phyloP scores from a whole-genome alignment of 345 rosid genomes.

The Lepidium sativum region DNA sequence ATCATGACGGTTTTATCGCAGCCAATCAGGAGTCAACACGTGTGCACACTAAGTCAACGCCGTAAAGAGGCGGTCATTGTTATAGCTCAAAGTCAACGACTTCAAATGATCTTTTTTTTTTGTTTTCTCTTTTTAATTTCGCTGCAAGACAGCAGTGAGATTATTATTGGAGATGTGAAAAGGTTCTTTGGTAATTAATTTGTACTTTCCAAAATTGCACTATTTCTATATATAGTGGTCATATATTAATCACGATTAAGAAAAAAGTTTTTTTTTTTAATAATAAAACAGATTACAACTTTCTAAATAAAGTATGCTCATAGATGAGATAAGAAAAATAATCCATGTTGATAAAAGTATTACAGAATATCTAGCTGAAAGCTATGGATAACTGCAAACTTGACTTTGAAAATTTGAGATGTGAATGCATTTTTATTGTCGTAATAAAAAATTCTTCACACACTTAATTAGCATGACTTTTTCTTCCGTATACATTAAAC shows the following conservation, averaged over 20 bases:
- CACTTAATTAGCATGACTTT: not conserved
- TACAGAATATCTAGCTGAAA: slow-evolving; percentile 5
- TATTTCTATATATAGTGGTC: not conserved
- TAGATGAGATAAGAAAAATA: not conserved
- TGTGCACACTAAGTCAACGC: slow-evolving; percentile 2
- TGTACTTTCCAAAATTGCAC: not conserved
- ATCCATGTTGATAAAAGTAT: not conserved
- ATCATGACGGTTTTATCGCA: not conserved
- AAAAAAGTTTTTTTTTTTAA: not conserved
- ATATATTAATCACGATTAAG: not conserved
- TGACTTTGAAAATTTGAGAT: not conserved
- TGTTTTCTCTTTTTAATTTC: not conserved
- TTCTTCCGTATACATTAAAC: not conserved
- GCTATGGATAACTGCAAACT: not conserved
- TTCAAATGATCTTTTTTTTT: not conserved
- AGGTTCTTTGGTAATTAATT: too few species aligned
- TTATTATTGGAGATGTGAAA: not conserved
- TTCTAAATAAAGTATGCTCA: slow-evolving; percentile 7
- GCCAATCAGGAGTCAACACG: slow-evolving; percentile 2
- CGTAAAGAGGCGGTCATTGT: not conserved
- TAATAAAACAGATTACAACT: slow-evolving; percentile 6
- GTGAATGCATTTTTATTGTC: not conserved
- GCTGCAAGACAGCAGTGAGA: not conserved
- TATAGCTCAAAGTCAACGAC: slow-evolving; percentile 3
- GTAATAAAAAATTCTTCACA: not conserved